These are phyloP conservation scores for Tremellales sp. DNA, from an alignment of 1,284 basidiomycete species.

Conservation along the genomic window DNA sequence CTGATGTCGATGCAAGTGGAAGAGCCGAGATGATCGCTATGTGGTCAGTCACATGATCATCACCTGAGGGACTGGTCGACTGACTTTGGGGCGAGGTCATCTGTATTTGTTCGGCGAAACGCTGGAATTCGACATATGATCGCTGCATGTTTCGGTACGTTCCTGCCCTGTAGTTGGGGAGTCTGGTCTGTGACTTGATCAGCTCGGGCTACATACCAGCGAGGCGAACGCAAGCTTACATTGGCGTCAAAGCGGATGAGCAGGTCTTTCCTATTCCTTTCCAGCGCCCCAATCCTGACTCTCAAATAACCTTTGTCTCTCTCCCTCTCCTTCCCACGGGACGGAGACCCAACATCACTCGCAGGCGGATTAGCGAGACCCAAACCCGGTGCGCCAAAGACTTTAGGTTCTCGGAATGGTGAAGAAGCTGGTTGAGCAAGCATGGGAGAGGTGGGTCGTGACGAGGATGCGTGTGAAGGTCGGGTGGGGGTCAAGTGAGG, in stretches of 20 bases:
- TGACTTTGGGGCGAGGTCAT: conserved; percentile 73
- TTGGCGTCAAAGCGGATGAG: conserved; percentile 88
- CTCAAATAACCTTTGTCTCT: conserved; percentile 57
- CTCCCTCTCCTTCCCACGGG: background rate
- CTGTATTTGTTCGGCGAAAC: conserved; percentile 80
- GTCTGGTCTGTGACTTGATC: conserved; percentile 66
- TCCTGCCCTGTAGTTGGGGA: conserved; percentile 80
- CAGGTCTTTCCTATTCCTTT: conserved; percentile 87
- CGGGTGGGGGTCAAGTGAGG: conserved; percentile 16
- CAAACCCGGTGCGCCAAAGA: conserved; percentile 39
- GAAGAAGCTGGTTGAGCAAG: conserved; percentile 1
- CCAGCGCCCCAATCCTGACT: conserved; percentile 79
- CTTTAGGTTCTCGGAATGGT: conserved; percentile 30
- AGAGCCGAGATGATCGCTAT: conserved; percentile 78
- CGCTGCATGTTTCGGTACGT: conserved; percentile 87
- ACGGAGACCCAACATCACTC: background rate
- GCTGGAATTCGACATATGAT: conserved; percentile 85
- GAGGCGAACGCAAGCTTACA: conserved; percentile 53
- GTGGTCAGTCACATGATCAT: background rate
- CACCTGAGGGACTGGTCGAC: conserved; percentile 8
- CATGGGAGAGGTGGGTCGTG: background rate
- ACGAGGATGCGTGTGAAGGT: background rate
- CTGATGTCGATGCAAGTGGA: conserved; percentile 85
- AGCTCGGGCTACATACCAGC: background rate
- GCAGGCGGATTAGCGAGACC: conserved; percentile 24